Conservation (phyloP, 345 rosid genomes). For the Populus nigra region DNA sequence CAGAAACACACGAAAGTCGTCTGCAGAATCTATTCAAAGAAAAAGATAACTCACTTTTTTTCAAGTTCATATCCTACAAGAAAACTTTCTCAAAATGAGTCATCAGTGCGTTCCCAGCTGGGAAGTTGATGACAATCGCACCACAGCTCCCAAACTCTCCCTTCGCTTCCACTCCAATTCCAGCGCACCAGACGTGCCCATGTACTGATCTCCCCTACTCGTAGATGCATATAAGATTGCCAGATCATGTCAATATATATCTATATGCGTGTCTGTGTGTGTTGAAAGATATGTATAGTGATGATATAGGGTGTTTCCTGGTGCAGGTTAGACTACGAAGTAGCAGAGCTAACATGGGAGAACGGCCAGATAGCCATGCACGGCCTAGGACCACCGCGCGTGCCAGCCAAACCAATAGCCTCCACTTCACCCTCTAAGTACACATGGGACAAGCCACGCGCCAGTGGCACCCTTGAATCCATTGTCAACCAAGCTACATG, state of each 20-base stretch:
- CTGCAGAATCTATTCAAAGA: background rate
- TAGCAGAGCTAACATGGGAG: slow-evolving; percentile 95
- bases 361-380: slow-evolving; percentile 85
- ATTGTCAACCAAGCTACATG: slow-evolving; percentile 82
- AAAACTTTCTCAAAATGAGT: slow-evolving; percentile 42
- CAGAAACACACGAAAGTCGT: background rate
- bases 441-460: slow-evolving; percentile 53
- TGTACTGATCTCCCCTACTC: slow-evolving; percentile 29
- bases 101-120: slow-evolving; percentile 79
- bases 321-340: slow-evolving; percentile 68
- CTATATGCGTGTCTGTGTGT: background rate
- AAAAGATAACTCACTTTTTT: background rate
- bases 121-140: slow-evolving; percentile 51
- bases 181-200: slow-evolving; percentile 42
- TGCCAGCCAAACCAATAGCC: slow-evolving; percentile 24
- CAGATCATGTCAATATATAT: background rate
- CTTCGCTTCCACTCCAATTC: slow-evolving; percentile 43
- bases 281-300: background rate
- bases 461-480: slow-evolving; percentile 80
- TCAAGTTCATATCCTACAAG: background rate
- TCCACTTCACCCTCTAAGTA: slow-evolving; percentile 36
- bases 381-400: slow-evolving; percentile 63
- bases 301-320: background rate
- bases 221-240: background rate
- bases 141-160: slow-evolving; percentile 19